Evolutionary conservation across 352 stramenopile species (phyloP), one percentile per base, ranked within the genome.

Genomic region (Phytophthora lateralis): DNA sequence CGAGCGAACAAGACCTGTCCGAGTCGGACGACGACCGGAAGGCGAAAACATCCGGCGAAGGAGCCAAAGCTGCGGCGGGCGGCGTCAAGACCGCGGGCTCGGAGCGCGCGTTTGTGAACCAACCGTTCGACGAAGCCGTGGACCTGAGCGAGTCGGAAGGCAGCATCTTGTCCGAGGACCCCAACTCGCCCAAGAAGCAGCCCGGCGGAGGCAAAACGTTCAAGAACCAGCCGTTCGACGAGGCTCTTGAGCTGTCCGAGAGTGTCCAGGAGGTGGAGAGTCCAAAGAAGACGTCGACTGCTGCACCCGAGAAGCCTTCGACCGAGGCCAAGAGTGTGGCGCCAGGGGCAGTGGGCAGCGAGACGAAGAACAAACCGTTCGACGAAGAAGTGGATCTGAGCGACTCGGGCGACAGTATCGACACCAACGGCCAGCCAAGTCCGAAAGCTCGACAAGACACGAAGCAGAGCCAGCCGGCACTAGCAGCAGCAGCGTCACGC

Each of bases 381-480:
- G 89, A 97, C 44, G 88, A 94, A 68, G 72, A 95, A 67, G 76
- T 96, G 7, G 88, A 95, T 44, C 49, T 96, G 34, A 96, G 88
- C 49, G 88, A 96, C 58, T 96, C 87, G 10, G 87, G 80, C 7
- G 88, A 88, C 12, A 96, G 87, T 38, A 67, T 96, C 21, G 87
- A 95, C 55, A 96, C 87, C 20, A 85, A 89, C 35, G 85, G 78
- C 20, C 80, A 87, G 10, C 79, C 79, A 17, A 91, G 79, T 65
- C 80, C 84, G 10, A 80, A 71, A 26, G 50, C 60, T 47, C 53
- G 53, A 47, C 53, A 63, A 51, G 45, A 53, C n/a, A 37, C 27
- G 10, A 78, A 68, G 39, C 30, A 59, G 15, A 61, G 4, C 29
- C 45, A 60, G 38, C 27, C 59, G n/a, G 39, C 60, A n/a, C 21